Conservation (phyloP, 75 land plant species). For the Larix kaempferi region DNA sequence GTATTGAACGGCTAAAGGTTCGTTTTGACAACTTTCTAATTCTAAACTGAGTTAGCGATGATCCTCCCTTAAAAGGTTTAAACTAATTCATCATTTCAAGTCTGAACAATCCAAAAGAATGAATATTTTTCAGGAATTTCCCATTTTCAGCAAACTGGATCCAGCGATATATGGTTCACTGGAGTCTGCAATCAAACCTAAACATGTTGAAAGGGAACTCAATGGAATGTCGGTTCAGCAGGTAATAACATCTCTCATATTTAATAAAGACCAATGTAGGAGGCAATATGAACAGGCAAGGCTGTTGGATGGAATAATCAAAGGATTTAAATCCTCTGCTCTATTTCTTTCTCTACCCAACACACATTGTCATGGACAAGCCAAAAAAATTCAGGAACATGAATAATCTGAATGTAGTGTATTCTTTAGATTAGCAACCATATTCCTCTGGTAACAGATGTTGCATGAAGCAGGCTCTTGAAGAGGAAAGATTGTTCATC, state of each 20-base stretch:
- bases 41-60: not conserved
- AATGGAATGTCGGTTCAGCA: constrained; percentile 64
- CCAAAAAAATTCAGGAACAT: not conserved
- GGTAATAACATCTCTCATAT: constrained; percentile 26
- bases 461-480: constrained; percentile 53
- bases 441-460: not conserved
- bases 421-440: not conserved
- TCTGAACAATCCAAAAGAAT: not conserved
- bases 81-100: not conserved
- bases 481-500: constrained; percentile 62
- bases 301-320: no score
- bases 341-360: no score
- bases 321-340: no score
- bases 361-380: no score
- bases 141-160: constrained; percentile 73
- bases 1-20: constrained; percentile 74
- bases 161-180: constrained; percentile 69
- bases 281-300: no score
- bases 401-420: not conserved
- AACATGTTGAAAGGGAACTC: constrained; percentile 49
- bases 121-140: constrained; percentile 49
- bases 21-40: not conserved
- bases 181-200: constrained; percentile 72
- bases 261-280: not conserved
- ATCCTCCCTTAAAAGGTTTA: not conserved